phyloP scores from a whole-genome alignment of 805 yeast genomes.

The Wickerhamomyces sydowiorum region DNA sequence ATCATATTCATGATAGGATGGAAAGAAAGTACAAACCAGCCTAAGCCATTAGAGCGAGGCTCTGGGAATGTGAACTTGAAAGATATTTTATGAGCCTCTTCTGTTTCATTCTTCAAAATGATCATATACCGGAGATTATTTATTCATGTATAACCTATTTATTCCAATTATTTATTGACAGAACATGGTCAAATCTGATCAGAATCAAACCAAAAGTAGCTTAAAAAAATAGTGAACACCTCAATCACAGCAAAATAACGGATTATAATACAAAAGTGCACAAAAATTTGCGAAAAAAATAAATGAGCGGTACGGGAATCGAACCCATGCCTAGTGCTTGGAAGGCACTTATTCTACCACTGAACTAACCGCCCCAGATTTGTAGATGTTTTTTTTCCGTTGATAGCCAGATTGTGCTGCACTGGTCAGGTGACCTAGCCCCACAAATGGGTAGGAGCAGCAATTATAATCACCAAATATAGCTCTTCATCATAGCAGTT shows the following conservation, averaged over 20 bases:
- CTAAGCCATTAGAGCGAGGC: conserved; percentile 70
- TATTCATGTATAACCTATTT: not conserved
- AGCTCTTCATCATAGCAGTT: no score
- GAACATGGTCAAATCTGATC: no score
- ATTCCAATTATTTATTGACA: no score
- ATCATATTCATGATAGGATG: conserved; percentile 85
- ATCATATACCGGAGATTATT: not conserved
- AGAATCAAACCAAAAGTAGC: no score
- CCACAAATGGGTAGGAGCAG: not conserved
- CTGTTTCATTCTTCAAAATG: not conserved
- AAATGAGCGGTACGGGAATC: conserved; percentile 81
- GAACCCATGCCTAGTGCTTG: conserved; percentile 90
- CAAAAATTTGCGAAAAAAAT: not conserved
- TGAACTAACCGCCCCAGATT: conserved; percentile 81
- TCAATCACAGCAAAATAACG: no score
- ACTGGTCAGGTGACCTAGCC: not conserved
- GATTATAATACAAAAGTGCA: not conserved
- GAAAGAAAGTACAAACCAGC: conserved; percentile 68
- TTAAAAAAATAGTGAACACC: no score
- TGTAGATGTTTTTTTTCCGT: not conserved
- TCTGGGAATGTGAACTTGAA: conserved; percentile 62
- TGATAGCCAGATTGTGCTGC: not conserved
- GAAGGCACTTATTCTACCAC: conserved; percentile 89
- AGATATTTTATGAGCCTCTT: conserved; percentile 38
- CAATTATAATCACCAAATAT: no score